Base-by-base conservation (phyloP, 345 rosid species). In the Camelina sativa region DNA sequence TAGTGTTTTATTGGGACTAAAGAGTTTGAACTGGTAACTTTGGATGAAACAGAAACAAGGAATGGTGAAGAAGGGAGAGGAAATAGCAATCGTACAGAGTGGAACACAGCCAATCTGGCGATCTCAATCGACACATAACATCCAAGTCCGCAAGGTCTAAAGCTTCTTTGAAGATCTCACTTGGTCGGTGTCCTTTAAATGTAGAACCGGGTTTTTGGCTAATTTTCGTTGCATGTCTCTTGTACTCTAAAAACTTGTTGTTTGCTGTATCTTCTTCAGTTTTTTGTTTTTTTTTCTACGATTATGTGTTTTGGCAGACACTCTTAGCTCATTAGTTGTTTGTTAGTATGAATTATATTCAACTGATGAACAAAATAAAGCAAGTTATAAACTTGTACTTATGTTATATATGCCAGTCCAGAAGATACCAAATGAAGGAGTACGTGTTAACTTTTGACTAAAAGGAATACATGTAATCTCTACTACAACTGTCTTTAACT, bases 101-200 rank as follows among this genome's bases (percentile, higher is more conserved):
- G 99, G 98, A 23, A 84, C 86, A 64, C 89, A 89, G 67, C 98
- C 98, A 64, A 95, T 92, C 75, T 95, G 99, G 98, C 85, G 98
- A 66, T 90, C 88, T 79, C 97, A 89, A 52, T 90, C 99, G 37
- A 92, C 98, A 3, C 99, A 95, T 78, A 95, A 90, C 77, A 92
- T 92, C 76, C 98, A 92, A 86, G 97, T 95, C 69, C 92, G 97
- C 43, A 86, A 84, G 84, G 98, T 87, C 37, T 95, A 88, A 73
- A 67, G 17, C 62, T 22, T 48, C 53, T 66, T 84, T 41, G 83
- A 87, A 48, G 73, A 22, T 22, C 19, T 61, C 63, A 40, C 55
- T 37, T 12, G 60, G 58, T 51, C 73, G 22, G 30, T 52, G 43
- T 69, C 50, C 52, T 25, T 74, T 9, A n/a, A 41, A 32, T 61